A percentile compares a stretch with the other conserved stretches of the same genome.
These are phyloP conservation scores for Capsella bursapastoris DNA, from an alignment of 345 rosid genomes.

Conservation along the genomic window DNA sequence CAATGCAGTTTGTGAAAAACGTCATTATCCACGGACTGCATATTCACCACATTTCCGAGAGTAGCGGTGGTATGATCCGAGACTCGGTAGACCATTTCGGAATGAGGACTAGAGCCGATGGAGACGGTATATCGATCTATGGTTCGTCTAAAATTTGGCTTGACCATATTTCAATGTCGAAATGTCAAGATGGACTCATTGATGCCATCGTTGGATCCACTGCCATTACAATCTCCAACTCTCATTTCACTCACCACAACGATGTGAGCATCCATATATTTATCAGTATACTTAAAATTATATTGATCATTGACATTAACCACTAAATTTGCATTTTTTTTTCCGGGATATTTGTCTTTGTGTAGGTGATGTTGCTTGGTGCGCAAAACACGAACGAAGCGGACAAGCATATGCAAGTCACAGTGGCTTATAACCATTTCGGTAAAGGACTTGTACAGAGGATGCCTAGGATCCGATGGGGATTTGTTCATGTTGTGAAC, in stretches of 20 bases:
- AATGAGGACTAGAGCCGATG: constrained; percentile 66
- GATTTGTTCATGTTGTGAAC: constrained; percentile 77
- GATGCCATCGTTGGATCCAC: constrained; percentile 77
- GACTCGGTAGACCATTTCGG: constrained; percentile 69
- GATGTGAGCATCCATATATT: constrained; percentile 49
- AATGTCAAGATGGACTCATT: constrained; percentile 69
- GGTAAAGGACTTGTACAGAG: constrained; percentile 76
- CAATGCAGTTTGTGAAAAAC: constrained; percentile 58
- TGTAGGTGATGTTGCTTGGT: constrained; percentile 71
- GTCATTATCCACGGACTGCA: constrained; percentile 71
- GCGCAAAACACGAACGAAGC: constrained; percentile 50
- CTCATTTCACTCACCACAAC: constrained; percentile 76
- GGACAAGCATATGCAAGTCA: constrained; percentile 68
- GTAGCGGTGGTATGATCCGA: constrained; percentile 65
- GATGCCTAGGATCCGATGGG: constrained; percentile 81
- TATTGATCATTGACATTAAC: neutral
- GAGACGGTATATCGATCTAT: constrained; percentile 76
- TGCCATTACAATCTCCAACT: constrained; percentile 79
- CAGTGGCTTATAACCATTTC: constrained; percentile 77
- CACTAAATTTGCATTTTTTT: neutral
- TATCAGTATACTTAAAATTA: neutral
- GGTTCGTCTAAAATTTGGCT: constrained; percentile 73
- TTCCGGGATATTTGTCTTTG: neutral
- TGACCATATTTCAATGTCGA: constrained; percentile 76
- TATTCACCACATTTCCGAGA: constrained; percentile 56